Conservation (phyloP, 805 yeast species). For the Vanderwaltozyma tropicalis region DNA sequence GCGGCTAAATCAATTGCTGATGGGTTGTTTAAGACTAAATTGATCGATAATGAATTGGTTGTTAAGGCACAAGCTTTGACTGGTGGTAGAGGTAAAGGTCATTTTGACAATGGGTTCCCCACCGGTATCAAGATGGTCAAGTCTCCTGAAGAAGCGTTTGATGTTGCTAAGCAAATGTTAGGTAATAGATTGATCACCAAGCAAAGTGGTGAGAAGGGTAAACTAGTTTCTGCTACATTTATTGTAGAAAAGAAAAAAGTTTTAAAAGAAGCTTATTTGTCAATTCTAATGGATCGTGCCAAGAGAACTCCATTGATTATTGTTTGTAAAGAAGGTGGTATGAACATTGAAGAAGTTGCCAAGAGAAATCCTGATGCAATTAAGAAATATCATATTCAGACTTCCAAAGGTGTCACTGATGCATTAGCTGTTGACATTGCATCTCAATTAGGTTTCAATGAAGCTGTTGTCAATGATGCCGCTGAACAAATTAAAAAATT, state of each 20-base stretch:
- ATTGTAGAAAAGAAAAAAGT: slow-evolving; percentile 92
- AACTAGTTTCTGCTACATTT: slow-evolving; percentile 92
- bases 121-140: slow-evolving; percentile 92
- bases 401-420: slow-evolving; percentile 68
- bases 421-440: slow-evolving; percentile 70
- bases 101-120: slow-evolving; percentile 87
- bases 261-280: slow-evolving; percentile 88
- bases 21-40: slow-evolving; percentile 42
- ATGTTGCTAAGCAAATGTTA: slow-evolving; percentile 81
- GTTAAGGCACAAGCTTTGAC: slow-evolving; percentile 97
- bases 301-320: slow-evolving; percentile 86
- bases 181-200: slow-evolving; percentile 90
- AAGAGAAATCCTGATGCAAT: slow-evolving; percentile 83
- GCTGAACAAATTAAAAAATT: slow-evolving; percentile 78
- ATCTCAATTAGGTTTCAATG: slow-evolving; percentile 70
- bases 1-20: slow-evolving; percentile 81
- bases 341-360: slow-evolving; percentile 99
- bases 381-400: slow-evolving; percentile 72
- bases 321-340: slow-evolving; percentile 97
- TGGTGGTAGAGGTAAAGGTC: slow-evolving; percentile 99
- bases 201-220: slow-evolving; percentile 96
- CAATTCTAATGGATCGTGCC: slow-evolving; percentile 89
- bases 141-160: slow-evolving; percentile 76
- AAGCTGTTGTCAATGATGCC: slow-evolving; percentile 66
- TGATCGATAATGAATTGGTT: slow-evolving; percentile 64